Evolutionary conservation across 495 filamentous ascomycete genomes (phyloP), one percentile per base, ranked within the genome.

Genomic region (Lindgomyces ingoldianus): DNA sequence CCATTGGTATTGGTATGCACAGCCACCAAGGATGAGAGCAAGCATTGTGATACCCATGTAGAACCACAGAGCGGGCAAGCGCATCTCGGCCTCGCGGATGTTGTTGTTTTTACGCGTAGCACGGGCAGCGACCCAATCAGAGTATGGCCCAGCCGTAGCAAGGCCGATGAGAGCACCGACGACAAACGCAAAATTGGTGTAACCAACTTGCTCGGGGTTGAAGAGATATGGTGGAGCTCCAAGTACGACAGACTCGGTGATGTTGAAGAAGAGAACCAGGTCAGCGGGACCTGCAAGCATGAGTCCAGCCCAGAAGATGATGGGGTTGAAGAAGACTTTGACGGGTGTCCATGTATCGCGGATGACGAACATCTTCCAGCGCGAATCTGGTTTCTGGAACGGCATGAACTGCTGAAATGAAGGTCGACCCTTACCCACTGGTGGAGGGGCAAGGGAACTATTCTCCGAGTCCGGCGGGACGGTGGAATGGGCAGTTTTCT

Each of bases 41-140:
- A 78, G 77, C 2, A 83, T 83, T 0, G 80, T 79, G 54, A 85
- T 73, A 1, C 85, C 60, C 75, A 84, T 80, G 1, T 79, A 78
- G 36, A 77, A 74, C 39, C 84, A 74, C 62, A 86, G 75, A 9
- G 81, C 83, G 6, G 81, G 79, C 1, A 86, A 76, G 0, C 84
- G 81, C 83, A 86, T 85, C 70, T 86, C 84, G 44, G 84, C 81
- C 67, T 86, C 84, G 48, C 84, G 81, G 67, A 85, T 81, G 36
- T 78, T 76, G 57, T 76, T 72, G 73, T 86, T 86, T 39, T 77
- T 75, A 25, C 77, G 77, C 1, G 83, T 85, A 1, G 81, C 77
- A 66, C 77, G 74, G 12, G 84, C 84, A 0, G 84, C 84, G 19
- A 85, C 75, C 24, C 75, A 75, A 71, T 86, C 83, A 0, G 83